Evolutionary conservation across 805 yeast genomes (phyloP).

Genomic region (Yamadazyma philogaea): DNA sequence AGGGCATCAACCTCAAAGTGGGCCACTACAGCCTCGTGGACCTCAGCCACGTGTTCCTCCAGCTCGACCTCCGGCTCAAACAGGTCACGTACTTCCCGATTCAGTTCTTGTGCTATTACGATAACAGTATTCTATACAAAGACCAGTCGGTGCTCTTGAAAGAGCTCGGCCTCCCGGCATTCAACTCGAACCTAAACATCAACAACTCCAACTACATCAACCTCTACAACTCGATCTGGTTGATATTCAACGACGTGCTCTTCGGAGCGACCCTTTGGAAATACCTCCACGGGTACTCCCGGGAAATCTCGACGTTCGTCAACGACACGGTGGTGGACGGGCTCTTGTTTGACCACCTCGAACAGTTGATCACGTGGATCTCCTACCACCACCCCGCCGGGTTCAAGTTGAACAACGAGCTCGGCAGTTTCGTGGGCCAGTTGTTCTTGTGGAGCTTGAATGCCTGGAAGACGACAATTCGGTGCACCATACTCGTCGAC

Average conservation of each 20-base stretch:
- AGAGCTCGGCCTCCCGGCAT: slow-evolving; percentile 35
- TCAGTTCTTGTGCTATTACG: slow-evolving; percentile 63
- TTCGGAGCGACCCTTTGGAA: slow-evolving; percentile 62
- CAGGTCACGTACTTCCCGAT: slow-evolving; percentile 78
- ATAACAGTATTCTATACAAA: slow-evolving; percentile 36
- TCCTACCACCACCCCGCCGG: slow-evolving; percentile 87
- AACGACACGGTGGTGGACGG: slow-evolving; percentile 31
- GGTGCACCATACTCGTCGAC: neutral
- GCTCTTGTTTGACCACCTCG: slow-evolving; percentile 45
- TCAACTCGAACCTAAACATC: slow-evolving; percentile 35
- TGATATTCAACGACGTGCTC: slow-evolving; percentile 75
- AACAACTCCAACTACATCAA: slow-evolving; percentile 59
- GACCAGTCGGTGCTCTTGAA: slow-evolving; percentile 41
- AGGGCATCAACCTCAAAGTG: slow-evolving; percentile 26
- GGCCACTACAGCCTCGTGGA: slow-evolving; percentile 29
- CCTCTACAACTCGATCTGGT: slow-evolving; percentile 85
- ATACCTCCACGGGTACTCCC: slow-evolving; percentile 35
- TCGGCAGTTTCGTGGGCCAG: slow-evolving; percentile 83
- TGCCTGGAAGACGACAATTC: slow-evolving; percentile 48
- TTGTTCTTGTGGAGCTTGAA: slow-evolving; percentile 80
- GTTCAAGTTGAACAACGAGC: slow-evolving; percentile 81
- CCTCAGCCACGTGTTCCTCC: slow-evolving; percentile 66
- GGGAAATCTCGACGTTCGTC: slow-evolving; percentile 20
- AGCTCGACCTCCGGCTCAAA: slow-evolving; percentile 70
- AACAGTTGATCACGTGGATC: slow-evolving; percentile 60